phyloP scores from a whole-genome alignment of 768 basidiomycete species.

The Podaxis sp. region DNA sequence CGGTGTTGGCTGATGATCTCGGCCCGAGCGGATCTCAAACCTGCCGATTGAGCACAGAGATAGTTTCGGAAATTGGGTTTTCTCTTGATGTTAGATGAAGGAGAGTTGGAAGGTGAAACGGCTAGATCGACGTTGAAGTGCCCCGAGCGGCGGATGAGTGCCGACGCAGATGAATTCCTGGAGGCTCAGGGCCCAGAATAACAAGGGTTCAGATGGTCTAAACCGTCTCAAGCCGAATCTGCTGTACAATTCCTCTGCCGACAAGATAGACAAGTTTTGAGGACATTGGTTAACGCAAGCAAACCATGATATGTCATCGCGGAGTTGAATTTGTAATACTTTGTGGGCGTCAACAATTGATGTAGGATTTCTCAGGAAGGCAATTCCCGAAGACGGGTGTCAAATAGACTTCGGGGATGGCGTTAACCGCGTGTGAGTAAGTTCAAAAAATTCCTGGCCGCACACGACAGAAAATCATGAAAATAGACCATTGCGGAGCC shows the following conservation, averaged over 20 bases:
- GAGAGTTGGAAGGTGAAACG: neutral
- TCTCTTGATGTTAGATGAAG: neutral
- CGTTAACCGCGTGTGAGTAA: constrained; percentile 9
- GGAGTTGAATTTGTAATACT: constrained; percentile 7
- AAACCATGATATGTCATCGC: neutral
- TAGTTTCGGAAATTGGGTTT: neutral
- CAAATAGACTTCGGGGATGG: constrained; percentile 9
- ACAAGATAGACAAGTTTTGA: neutral
- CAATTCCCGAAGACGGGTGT: constrained; percentile 4
- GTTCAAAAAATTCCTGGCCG: neutral
- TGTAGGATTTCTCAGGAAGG: neutral
- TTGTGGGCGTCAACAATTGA: constrained; percentile 10
- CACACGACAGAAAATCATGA: neutral
- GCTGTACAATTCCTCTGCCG: neutral
- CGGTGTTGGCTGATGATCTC: neutral
- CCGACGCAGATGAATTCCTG: neutral
- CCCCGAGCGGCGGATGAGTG: neutral
- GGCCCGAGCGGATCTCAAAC: neutral
- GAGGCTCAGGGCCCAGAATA: too few relatives aligned
- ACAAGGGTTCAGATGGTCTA: too few relatives aligned
- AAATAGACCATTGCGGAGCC: neutral
- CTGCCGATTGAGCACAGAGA: neutral
- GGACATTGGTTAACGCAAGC: neutral
- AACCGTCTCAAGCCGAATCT: too few relatives aligned
- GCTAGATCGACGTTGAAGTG: neutral